Evolutionary conservation across 2,329 filamentous ascomycete species (phyloP).

Genomic region (Cytospora chrysosperma): DNA sequence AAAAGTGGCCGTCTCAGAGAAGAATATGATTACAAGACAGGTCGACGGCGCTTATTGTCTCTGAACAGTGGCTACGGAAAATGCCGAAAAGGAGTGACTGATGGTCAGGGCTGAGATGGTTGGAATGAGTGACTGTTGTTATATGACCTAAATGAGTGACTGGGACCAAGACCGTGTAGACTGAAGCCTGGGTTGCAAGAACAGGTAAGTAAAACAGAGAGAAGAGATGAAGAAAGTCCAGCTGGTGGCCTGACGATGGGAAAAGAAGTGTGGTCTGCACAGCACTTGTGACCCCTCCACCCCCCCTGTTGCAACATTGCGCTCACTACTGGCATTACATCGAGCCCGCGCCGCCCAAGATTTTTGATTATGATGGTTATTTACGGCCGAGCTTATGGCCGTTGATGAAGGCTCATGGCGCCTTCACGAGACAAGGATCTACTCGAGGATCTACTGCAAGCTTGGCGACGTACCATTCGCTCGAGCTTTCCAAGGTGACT

Average conservation of each 20-base stretch:
- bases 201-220: slow-evolving; percentile 1
- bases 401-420: background rate
- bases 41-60: background rate
- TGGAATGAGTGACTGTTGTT: slow-evolving; percentile 18
- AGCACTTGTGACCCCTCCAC: background rate
- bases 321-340: background rate
- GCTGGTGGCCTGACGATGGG: background rate
- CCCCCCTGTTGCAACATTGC: slow-evolving; percentile 1
- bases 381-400: background rate
- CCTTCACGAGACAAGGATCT: background rate
- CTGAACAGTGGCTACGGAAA: slow-evolving; percentile 11
- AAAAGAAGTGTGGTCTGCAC: slow-evolving; percentile 15
- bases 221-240: background rate
- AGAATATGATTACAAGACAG: slow-evolving; percentile 3
- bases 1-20: background rate
- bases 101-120: background rate
- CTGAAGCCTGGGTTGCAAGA: background rate
- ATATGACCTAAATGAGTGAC: slow-evolving; percentile 17
- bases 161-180: slow-evolving; percentile 7
- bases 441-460: background rate
- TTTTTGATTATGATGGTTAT: slow-evolving; percentile 7
- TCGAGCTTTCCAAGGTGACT: background rate
- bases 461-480: background rate
- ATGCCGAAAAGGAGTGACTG: slow-evolving; percentile 15
- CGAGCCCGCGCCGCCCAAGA: background rate